Base-by-base conservation (phyloP, 306 rosid genomes). In the Lathyrus aphaca region DNA sequence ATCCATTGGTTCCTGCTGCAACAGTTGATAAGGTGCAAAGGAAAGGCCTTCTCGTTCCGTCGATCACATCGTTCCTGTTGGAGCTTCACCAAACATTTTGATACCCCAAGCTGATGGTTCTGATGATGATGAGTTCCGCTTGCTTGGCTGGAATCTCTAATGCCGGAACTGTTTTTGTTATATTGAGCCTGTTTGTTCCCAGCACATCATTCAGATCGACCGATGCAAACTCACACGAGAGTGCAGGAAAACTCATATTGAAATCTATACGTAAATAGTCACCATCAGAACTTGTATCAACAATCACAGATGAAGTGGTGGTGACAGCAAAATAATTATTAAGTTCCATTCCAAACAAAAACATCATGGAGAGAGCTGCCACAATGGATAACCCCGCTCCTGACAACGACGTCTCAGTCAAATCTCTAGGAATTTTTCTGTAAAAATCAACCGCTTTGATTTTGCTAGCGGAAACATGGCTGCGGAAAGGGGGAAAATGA, bases 271-370 rank as follows among this genome's bases (percentile, higher is more conserved):
- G 97, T 65, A 90, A 80, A 78, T 78, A 90, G 27, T 94, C 97
- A 15, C 94, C 92, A 74, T 94, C 98, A 57, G 88, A 71, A 84
- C 98, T 94, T 81, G 79, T 69, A 83, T 94, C 98, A 69, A 90
- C 96, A 79, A 94, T 82, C 67, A 94, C 91, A 78, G 98, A 67
- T 21, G 97, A 88, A 66, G 98, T 85, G 74, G 97, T 94, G 83
- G 85, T 86, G 75, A 87, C 74, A 49, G 92, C 21, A 85, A 94
- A 78, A 87, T 94, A 94, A 82, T 75, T 85, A 84, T 79, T 87
- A 76, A 94, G 82, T 86, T 94, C 98, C 98, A 94, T 94, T 88
- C 98, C 98, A 84, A 94, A 94, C 72, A 94, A 86, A 82, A 94
- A 90, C 86, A 85, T 69, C 86, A 94, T 94, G 62, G 69, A 64